Base-by-base conservation (phyloP, 331 rosid genomes). In the Quercus tomentella region DNA sequence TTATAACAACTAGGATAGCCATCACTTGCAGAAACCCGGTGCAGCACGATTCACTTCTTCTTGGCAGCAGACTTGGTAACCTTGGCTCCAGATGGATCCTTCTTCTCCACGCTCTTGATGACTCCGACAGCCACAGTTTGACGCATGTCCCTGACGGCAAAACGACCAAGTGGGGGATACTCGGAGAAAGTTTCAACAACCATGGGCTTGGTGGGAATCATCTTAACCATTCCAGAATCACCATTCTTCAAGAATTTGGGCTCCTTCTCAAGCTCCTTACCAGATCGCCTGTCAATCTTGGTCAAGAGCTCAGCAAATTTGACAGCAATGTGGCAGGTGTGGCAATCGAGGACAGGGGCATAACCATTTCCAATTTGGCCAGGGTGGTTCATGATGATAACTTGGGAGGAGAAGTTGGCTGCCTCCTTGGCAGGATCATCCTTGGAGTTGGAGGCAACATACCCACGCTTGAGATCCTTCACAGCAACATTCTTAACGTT, bases 51-150 rank as follows among this genome's bases (percentile, higher is more conserved):
- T 91, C 94, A 82, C 87, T 88, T 91, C 74, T 88, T 91, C 91
- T 91, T 91, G 25, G 74, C 89, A 0, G 97, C 97, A 28, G 93
- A 84, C 74, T 91, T 85, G 78, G 97, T 91, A 5, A 91, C 78
- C 89, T 91, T 91, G 62, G 92, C 93, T 1, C 91, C 88, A 1
- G 63, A n/a, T 1, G 96, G 85, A 9, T 91, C 96, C 75, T 91
- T 91, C 92, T 91, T 91, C 79, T 91, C 97, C 20, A 89, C 93
- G 3, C 67, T 70, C 87, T 89, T 91, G 87, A 91, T 88, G 73
- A 91, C 96, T 51, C 96, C 96, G 3, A 91, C 96, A 17, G 96
- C 96, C 33, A 91, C 91, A 8, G 96, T 91, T 74, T 91, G 96
- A 5, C 93, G 89, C 97, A 90, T 90, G 86, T 90, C 90, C 75